Percentiles rank a stretch among this genome's conserved stretches.
These are phyloP conservation scores for Colletotrichum sp. DNA, from an alignment of 2,329 filamentous ascomycete genomes.

Conservation along the genomic window DNA sequence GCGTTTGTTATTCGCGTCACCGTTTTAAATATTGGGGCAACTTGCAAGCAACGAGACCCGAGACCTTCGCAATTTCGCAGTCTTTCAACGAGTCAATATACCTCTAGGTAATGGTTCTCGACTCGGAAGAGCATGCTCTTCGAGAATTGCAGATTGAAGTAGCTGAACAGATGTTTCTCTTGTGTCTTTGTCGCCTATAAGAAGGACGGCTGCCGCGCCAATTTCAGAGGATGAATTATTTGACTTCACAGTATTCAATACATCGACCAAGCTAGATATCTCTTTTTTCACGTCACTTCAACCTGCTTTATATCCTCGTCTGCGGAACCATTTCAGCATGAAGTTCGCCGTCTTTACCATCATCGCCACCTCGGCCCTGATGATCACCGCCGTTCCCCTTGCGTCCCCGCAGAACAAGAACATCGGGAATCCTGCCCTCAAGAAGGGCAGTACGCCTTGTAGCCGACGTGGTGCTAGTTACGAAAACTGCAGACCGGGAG, in stretches of 20 bases:
- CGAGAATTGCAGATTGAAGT: neutral
- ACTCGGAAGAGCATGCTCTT: neutral
- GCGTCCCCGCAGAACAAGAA: neutral
- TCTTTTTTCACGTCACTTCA: neutral
- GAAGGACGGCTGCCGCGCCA: neutral
- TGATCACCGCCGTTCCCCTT: neutral
- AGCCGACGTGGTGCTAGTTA: neutral
- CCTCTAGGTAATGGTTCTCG: neutral
- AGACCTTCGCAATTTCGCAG: neutral
- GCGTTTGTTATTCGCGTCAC: neutral
- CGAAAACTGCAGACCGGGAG: neutral
- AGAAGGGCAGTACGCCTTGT: neutral
- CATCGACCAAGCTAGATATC: neutral
- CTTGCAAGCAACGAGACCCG: neutral
- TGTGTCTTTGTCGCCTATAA: neutral
- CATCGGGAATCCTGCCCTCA: neutral
- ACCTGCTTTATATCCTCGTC: neutral
- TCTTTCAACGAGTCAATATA: neutral
- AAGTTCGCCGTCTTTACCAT: neutral
- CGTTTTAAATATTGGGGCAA: neutral
- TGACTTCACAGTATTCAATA: neutral
- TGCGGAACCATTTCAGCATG: neutral
- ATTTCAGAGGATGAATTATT: neutral
- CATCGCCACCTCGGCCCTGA: neutral
- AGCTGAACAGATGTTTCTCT: neutral